Base-by-base conservation (phyloP, 2,329 filamentous ascomycete species). In the Lomentospora prolificans region DNA sequence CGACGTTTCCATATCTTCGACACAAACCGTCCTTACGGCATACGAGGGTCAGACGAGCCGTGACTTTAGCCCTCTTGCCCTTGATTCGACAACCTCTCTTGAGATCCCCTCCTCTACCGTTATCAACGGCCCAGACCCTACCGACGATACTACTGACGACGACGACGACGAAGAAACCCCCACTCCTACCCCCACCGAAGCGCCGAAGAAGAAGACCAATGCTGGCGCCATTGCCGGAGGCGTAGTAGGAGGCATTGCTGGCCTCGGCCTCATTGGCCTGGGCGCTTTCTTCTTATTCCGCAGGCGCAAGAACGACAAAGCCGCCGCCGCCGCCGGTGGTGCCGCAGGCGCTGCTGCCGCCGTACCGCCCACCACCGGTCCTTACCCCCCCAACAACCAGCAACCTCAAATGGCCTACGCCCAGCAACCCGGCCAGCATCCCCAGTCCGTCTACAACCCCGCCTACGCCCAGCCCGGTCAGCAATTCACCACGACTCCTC, bases 1-100 rank as follows among this genome's bases (percentile, higher is more conserved):
- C 57, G 63, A 64, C 8, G 55, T 64, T 22, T 62, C 60, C 51
- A 62, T 67, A 46, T 69, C 67, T 3, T 69, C 64, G 3, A 59
- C 65, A 3, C 68, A 73, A 52, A 59, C 63, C 27, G 67, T 72
- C 2, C 62, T 63, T 24, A 78, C 75, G 2, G 75, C 74, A 4
- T 75, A 69, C 55, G 59, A 44, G 8, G 74, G 72, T 31, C 64
- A 76, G 60, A 61, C 61, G 2, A 61, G 31, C 17, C 62, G 66
- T 52, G 58, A 48, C 22, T 73, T 71, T 58, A 60, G 53, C 14
- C 55, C 55, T 8, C 17, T 60, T 31, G 46, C 53, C 52, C 19
- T 61, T 55, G 51, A 46, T 27, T 51, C 57, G 4, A 55, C 57
- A 4, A 59, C 65, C 6, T 50, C 48, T 17, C 48, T 50, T 24